Evolutionary conservation across 176 grass and related monocot genomes (phyloP).

Genomic region (Oryza meyeriana): DNA sequence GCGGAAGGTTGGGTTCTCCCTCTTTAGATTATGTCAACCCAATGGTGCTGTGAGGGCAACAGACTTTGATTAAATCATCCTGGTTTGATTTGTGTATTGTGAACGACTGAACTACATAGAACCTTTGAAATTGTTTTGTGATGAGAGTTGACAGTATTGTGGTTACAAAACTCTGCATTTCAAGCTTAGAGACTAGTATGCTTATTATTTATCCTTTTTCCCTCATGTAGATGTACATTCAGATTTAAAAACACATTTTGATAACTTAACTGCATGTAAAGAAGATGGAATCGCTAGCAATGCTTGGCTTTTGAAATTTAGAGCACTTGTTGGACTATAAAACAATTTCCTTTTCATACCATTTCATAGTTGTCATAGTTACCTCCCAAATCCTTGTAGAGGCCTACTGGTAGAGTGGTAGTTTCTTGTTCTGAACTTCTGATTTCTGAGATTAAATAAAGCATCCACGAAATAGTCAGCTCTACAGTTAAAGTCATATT

Average conservation of each 20-base stretch:
- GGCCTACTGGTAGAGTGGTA: too few species aligned
- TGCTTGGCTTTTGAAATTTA: constrained; percentile 2
- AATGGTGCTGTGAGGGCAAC: background rate
- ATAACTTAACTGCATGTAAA: background rate
- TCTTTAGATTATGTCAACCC: background rate
- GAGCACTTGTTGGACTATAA: background rate
- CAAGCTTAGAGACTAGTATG: background rate
- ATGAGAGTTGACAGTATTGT: background rate
- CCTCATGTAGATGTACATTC: background rate
- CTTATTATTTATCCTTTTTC: background rate
- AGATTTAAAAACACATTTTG: background rate
- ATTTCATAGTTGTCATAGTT: background rate
- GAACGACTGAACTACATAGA: background rate
- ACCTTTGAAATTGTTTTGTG: background rate
- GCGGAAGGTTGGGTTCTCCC: background rate
- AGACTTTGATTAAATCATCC: background rate
- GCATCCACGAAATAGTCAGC: background rate
- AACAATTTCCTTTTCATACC: background rate
- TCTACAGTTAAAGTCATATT: background rate
- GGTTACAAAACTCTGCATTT: constrained; percentile 12
- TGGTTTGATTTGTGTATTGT: background rate
- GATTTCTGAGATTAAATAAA: background rate
- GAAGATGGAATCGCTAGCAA: background rate
- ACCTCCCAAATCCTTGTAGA: background rate
- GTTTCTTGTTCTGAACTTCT: background rate